These are phyloP conservation scores for Phytophthora citrophthora DNA, from an alignment of 352 stramenopile species.

Conservation along the genomic window DNA sequence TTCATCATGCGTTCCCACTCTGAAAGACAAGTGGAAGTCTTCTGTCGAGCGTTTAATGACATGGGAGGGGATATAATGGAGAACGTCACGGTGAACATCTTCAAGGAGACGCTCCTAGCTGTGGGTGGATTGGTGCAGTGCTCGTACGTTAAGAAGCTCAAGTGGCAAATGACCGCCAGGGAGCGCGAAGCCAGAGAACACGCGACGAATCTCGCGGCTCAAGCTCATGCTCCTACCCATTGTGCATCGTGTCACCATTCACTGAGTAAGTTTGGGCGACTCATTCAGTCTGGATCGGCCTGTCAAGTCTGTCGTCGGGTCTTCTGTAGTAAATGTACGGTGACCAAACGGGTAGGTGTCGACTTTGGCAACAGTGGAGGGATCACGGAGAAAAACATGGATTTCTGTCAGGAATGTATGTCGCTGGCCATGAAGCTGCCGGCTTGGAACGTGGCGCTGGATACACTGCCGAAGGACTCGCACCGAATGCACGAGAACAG, in stretches of 20 bases:
- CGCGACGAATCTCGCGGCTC: slow-evolving; percentile 13
- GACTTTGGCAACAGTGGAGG: slow-evolving; percentile 38
- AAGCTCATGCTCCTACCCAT: slow-evolving; percentile 23
- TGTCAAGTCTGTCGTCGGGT: slow-evolving; percentile 43
- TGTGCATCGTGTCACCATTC: slow-evolving; percentile 39
- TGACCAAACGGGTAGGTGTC: slow-evolving; percentile 42
- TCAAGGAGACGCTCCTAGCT: slow-evolving; percentile 45
- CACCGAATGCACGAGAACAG: slow-evolving; percentile 4
- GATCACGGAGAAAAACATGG: slow-evolving; percentile 47
- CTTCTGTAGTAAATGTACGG: slow-evolving; percentile 52
- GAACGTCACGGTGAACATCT: slow-evolving; percentile 40
- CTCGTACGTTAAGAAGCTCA: slow-evolving; percentile 67
- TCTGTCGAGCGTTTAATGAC: slow-evolving; percentile 54
- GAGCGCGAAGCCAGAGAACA: slow-evolving; percentile 30
- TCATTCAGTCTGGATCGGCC: slow-evolving; percentile 30
- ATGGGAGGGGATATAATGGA: slow-evolving; percentile 45
- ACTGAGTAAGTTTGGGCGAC: slow-evolving; percentile 29
- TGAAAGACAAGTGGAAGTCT: slow-evolving; percentile 48
- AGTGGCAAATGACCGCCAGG: slow-evolving; percentile 50
- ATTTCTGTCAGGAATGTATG: slow-evolving; percentile 61
- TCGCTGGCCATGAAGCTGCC: slow-evolving; percentile 42
- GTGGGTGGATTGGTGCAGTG: slow-evolving; percentile 48
- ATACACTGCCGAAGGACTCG: slow-evolving; percentile 26
- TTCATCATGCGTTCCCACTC: slow-evolving; percentile 46
- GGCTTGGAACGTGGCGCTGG: slow-evolving; percentile 47